A percentile compares a stretch with the other conserved stretches of the same genome.
Evolutionary conservation across 495 filamentous ascomycete genomes (phyloP).

Genomic region (Coniosporium apollinis): DNA sequence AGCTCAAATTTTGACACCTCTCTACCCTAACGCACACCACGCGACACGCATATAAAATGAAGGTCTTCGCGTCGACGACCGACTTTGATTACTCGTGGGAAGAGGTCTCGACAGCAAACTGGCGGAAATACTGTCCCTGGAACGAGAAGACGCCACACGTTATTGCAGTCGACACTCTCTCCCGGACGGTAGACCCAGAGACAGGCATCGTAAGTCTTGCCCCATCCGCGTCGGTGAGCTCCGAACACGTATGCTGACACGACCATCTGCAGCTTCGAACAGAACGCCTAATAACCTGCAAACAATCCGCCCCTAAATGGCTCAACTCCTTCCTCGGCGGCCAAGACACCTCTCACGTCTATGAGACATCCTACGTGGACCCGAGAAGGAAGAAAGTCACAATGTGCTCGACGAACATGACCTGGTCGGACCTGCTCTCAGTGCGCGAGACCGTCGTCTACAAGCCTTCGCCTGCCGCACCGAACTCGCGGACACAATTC

Average conservation of each 20-base stretch:
- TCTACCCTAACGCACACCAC: background rate
- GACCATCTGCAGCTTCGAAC: slow-evolving; percentile 54
- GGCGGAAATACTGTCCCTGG: slow-evolving; percentile 97
- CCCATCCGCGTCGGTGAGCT: background rate
- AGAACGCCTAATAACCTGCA: slow-evolving; percentile 90
- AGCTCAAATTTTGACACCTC: no score
- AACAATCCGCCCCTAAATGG: slow-evolving; percentile 79
- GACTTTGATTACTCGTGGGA: slow-evolving; percentile 97
- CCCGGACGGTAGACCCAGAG: slow-evolving; percentile 55
- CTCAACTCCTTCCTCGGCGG: slow-evolving; percentile 61
- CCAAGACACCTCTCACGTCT: slow-evolving; percentile 63
- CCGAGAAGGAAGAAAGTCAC: slow-evolving; percentile 66
- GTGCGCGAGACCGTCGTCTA: slow-evolving; percentile 87
- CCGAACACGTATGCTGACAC: slow-evolving; percentile 6
- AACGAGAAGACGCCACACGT: slow-evolving; percentile 92
- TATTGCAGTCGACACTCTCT: slow-evolving; percentile 81
- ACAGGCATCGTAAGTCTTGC: slow-evolving; percentile 67
- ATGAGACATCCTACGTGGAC: slow-evolving; percentile 91
- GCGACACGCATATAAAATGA: slow-evolving; percentile 40
- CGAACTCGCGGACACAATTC: slow-evolving; percentile 55
- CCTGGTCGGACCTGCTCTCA: slow-evolving; percentile 68
- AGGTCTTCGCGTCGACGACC: slow-evolving; percentile 75
- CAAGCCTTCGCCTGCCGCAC: slow-evolving; percentile 32
- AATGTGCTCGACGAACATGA: slow-evolving; percentile 86
- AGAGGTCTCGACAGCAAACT: slow-evolving; percentile 97